Percentiles rank a stretch among this genome's conserved stretches.
Conservation (phyloP, 2,329 filamentous ascomycete genomes). For the Penicillium frequentans region DNA sequence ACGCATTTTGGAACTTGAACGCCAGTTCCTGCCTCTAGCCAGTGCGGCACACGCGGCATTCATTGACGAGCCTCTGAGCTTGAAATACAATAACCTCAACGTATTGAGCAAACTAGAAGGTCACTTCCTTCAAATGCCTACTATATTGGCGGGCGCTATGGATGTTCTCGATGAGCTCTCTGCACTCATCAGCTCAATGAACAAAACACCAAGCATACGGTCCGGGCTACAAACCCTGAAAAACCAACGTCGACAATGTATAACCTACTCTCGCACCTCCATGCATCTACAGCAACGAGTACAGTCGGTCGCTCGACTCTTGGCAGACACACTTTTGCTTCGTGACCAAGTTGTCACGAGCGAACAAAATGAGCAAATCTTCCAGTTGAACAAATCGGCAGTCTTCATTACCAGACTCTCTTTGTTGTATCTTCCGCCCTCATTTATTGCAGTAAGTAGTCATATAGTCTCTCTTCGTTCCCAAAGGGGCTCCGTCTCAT, state of each 20-base stretch:
- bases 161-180: constrained; percentile 11
- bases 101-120: constrained; percentile 13
- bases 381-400: constrained; percentile 27
- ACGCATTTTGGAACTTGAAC: constrained; percentile 27
- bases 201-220: not conserved
- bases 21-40: constrained; percentile 22
- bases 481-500: no score
- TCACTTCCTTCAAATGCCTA: constrained; percentile 18
- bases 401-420: constrained; percentile 32
- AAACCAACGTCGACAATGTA: constrained; percentile 3
- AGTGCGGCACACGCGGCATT: constrained; percentile 3
- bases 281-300: constrained; percentile 19
- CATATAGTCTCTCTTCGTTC: not conserved
- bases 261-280: constrained; percentile 17
- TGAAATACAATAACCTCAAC: constrained; percentile 2
- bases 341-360: constrained; percentile 12
- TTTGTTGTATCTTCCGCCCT: constrained; percentile 35
- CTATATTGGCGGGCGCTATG: constrained; percentile 18
- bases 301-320: constrained; percentile 17
- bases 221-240: not conserved
- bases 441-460: constrained; percentile 38
- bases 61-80: constrained; percentile 14
- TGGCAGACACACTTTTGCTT: constrained; percentile 21
- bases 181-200: not conserved
- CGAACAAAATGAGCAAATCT: constrained; percentile 23